Base-by-base conservation (phyloP, 768 basidiomycete genomes). In the Lentinus brumalis region DNA sequence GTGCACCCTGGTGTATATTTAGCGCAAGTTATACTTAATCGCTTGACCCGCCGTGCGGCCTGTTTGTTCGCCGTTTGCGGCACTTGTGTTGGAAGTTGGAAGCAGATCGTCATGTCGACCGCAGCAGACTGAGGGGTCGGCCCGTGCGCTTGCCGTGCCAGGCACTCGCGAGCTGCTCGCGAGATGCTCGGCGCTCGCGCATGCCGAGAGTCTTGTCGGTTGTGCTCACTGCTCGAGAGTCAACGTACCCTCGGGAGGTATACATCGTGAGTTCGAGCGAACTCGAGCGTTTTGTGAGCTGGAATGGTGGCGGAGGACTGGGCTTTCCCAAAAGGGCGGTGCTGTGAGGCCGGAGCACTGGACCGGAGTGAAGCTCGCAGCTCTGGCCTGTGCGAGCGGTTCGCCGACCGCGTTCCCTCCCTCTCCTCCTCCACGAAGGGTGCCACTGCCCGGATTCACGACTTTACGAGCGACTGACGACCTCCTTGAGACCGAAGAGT, bases 31-130 rank as follows among this genome's bases (percentile, higher is more conserved):
- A 49, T 49, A 49, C 21, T 29, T 47, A 21, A 35, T 35, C 11
- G n/a, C 21, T 47, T 47, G 46, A n/a, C 46, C 6, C 4, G 21
- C 16, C 32, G n/a, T 18, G 29, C 9, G 26, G 31, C 18, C 35
- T 11, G 35, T 35, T 35, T 35, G 35, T 11, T 35, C 35, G 35
- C 35, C 7, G 35, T 35, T 35, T 35, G 35, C 35, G 35, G 35
- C 35, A 35, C 11, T 11, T 35, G 35, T 35, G 7, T 11, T 35
- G 52, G n/a, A 42, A 30, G 6, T 14, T 18, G 14, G n/a, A 35
- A 2, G 40, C 15, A 39, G 42, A 57, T 57, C 40, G 51, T 47
- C 52, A 59, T 53, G 51, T 53, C 58, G 52, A 59, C 58, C 46
- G 58, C 57, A 35, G 35, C 11, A 35, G 11, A 35, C 7, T 35